Conservation (phyloP, 768 basidiomycete species). For the Trametes cingulata region DNA sequence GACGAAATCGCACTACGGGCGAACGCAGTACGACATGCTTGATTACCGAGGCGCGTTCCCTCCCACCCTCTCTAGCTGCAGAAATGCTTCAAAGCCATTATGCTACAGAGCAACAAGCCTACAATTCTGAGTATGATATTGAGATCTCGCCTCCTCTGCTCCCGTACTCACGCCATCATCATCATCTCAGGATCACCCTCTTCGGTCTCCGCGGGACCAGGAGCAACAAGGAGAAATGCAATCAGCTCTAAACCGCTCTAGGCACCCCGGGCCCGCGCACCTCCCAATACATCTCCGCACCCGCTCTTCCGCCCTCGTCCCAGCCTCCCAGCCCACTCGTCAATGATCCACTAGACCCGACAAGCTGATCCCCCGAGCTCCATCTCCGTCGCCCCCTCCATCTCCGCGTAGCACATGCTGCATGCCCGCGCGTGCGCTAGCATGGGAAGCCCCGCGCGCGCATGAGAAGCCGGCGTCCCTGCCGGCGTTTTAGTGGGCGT, state of each 20-base stretch:
- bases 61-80: too few relatives aligned
- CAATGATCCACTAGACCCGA: too few relatives aligned
- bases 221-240: neutral
- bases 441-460: neutral
- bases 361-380: too few relatives aligned
- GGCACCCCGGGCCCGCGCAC: too few relatives aligned
- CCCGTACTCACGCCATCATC: neutral
- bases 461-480: neutral
- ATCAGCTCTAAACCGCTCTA: neutral
- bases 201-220: neutral
- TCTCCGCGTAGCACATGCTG: neutral
- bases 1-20: neutral
- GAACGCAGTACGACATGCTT: neutral
- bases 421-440: neutral
- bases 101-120: too few relatives aligned
- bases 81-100: too few relatives aligned
- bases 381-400: neutral
- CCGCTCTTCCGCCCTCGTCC: too few relatives aligned
- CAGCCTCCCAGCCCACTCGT: too few relatives aligned
- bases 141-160: too few relatives aligned
- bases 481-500: neutral
- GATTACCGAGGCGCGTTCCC: neutral
- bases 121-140: too few relatives aligned
- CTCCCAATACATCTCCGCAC: too few relatives aligned
- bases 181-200: neutral